Base-by-base conservation (phyloP, 2,329 filamentous ascomycete genomes). In the Monosporascus cannonballus region DNA sequence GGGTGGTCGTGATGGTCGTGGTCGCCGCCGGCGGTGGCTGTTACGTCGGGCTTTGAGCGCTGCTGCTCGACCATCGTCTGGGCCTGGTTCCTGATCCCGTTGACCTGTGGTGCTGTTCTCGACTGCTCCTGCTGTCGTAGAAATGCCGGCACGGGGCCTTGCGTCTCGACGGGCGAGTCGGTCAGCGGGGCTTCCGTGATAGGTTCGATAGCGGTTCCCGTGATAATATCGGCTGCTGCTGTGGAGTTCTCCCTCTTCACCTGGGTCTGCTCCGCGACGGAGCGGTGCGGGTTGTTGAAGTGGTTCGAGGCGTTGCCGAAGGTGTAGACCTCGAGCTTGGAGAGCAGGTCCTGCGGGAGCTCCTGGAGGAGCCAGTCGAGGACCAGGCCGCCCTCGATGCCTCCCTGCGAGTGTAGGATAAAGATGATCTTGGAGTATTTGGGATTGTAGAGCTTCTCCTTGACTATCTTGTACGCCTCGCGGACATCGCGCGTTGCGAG, bases 301-400 rank as follows among this genome's bases (percentile, higher is more conserved):
- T 92, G 87, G 61, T 90, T 90, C 0, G 89, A 86, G 0, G 87
- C 88, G 53, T 83, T 87, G 27, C 87, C 89, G 65, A 93, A 93
- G 0, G 88, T 92, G 67, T 85, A 86, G 2, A 93, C 80, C 67
- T 93, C 88, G 0, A 91, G 76, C 60, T 90, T 87, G 2, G 75
- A 69, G 6, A 90, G 72, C 3, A 86, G 71, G 56, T 85, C 78
- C 53, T 84, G 81, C 0, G 86, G 80, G 14, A 90, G 70, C 63
- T 91, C 87, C 56, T 86, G 83, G 1, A 91, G 74, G 2, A 93
- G 76, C 85, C 87, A 89, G 69, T 94, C 89, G 6, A 92, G 69
- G 5, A 89, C 83, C 51, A 91, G 71, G 3, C 86, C 80, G 2
- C 84, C 85, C 63, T 90, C 84, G 49, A 93, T 89, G 15, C 79